Evolutionary conservation across 768 basidiomycete genomes (phyloP).

Genomic region (Mycena galericulata): DNA sequence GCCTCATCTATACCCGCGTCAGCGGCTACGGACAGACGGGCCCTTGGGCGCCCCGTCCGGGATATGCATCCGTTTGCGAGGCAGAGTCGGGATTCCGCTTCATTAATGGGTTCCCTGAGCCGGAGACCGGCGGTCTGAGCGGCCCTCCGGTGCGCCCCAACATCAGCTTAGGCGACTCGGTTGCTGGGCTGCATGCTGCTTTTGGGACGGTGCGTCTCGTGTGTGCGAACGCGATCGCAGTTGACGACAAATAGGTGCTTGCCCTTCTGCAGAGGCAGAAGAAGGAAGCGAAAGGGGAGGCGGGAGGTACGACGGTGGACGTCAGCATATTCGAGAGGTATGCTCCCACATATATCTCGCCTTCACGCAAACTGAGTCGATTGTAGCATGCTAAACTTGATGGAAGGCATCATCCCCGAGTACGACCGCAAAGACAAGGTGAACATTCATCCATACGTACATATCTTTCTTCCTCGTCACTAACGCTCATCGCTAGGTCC

Average conservation of each 20-base stretch:
- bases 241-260: conserved; percentile 57
- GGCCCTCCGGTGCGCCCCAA: conserved; percentile 79
- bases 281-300: conserved; percentile 42
- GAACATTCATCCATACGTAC: too few species aligned
- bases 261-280: conserved; percentile 65
- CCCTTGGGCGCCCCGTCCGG: conserved; percentile 77
- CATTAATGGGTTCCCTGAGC: conserved; percentile 75
- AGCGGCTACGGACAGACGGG: conserved; percentile 84
- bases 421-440: conserved; percentile 80
- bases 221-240: too few species aligned
- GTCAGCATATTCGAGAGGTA: conserved; percentile 82
- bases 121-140: conserved; percentile 61
- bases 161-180: conserved; percentile 78
- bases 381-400: conserved; percentile 76
- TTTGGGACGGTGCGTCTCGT: conserved; percentile 69
- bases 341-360: background rate
- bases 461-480: background rate
- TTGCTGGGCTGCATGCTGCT: conserved; percentile 79
- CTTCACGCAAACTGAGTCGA: background rate
- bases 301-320: conserved; percentile 69
- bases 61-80: conserved; percentile 82
- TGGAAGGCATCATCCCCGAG: conserved; percentile 84
- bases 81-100: conserved; percentile 81
- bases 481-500: conserved; percentile 55
- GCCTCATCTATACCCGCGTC: conserved; percentile 90